Evolutionary conservation across 2,329 filamentous ascomycete genomes (phyloP), one percentile per base, ranked within the genome.

Genomic region (Aschersonia sp.): DNA sequence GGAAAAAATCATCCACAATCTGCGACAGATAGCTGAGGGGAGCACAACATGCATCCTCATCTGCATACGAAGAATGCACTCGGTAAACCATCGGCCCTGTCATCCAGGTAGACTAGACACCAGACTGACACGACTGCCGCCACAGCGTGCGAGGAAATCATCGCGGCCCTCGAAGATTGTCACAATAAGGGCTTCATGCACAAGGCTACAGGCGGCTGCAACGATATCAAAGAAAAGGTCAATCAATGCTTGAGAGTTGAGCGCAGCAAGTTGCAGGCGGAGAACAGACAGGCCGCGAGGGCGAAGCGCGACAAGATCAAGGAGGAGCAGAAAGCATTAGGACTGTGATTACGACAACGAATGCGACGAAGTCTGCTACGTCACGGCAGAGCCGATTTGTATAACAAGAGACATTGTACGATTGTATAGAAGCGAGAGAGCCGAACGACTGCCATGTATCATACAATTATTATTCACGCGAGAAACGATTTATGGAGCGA

Each of bases 101-200:
- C 35, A 37, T 37, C 35, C 35, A 6, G 40, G 9, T n/a, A 42
- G 30, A 30, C 6, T 7, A 6, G 42, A 43, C 30, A 31, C 40
- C 4, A 32, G 7, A 6, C 29, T 12, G 9, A 39, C 3, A 3
- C 46, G 45, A 14, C 35, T 37, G 35, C 4, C 6, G 37, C 57
- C 39, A 62, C 59, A 98, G 92, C 84, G 60, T 98, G 92, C 76
- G 87, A 90, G 66, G 88, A 94, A 56, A 79, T 98, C 63, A 95
- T 97, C 80, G 82, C 74, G 46, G 85, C 86, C 44, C 86, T 98
- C 56, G 92, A 97, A 60, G 87, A 96, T 71, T 98, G 92, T 70
- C 92, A 98, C 62, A 85, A 86, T 33, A 78, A 77, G 50, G 92
- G 92, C 47, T 98, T 98, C 68, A 68, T 98, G 49, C 89, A 85